Evolutionary conservation across 805 yeast species (phyloP).

Genomic region (Metschnikowia lunata): DNA sequence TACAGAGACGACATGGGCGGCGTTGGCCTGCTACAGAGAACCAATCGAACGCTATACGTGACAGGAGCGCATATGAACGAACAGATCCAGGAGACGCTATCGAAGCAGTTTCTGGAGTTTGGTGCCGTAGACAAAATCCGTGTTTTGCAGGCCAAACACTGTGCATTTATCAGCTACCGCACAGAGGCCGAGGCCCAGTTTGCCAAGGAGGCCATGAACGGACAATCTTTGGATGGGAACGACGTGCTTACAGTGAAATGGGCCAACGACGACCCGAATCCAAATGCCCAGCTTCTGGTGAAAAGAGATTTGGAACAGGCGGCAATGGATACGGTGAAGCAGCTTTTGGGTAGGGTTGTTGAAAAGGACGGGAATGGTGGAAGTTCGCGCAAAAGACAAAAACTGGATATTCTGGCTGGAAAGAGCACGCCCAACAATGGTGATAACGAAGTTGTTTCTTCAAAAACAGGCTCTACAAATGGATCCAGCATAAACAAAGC

Average conservation of each 20-base stretch:
- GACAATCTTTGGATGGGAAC: constrained; percentile 60
- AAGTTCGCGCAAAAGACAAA: not conserved
- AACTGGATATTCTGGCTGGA: not conserved
- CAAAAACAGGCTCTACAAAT: no score
- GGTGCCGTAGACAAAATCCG: constrained; percentile 71
- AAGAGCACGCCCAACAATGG: not conserved
- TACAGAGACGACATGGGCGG: constrained; percentile 95
- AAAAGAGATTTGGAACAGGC: constrained; percentile 47
- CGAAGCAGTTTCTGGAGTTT: constrained; percentile 58
- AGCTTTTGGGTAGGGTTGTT: constrained; percentile 24
- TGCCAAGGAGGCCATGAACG: constrained; percentile 92
- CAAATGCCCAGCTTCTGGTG: constrained; percentile 50
- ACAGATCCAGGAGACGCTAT: constrained; percentile 31
- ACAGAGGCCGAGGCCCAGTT: constrained; percentile 80
- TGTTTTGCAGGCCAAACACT: constrained; percentile 54
- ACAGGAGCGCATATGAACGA: constrained; percentile 50
- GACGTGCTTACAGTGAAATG: constrained; percentile 73
- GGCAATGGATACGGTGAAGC: constrained; percentile 51
- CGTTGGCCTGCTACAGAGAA: constrained; percentile 69
- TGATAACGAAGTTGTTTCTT: not conserved
- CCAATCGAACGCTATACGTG: constrained; percentile 73
- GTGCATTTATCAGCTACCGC: constrained; percentile 75
- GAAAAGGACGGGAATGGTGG: no score
- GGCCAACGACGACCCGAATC: constrained; percentile 90
- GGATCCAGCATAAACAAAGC: no score